Evolutionary conservation across 164 flowering plant species (phyloP).

Genomic region (Hamamelis virginiana): DNA sequence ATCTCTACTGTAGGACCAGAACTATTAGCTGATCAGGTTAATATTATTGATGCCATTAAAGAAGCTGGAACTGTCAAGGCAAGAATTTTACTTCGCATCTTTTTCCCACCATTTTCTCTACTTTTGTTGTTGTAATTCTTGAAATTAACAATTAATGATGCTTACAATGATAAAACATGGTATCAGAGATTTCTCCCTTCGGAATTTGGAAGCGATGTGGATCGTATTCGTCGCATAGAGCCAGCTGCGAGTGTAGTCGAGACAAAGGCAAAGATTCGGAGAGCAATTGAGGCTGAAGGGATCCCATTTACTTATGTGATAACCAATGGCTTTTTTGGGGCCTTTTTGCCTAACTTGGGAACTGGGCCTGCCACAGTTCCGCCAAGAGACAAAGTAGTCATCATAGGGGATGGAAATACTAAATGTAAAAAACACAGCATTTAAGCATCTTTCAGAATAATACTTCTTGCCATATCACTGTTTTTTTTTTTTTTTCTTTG

Average conservation of each 20-base stretch:
- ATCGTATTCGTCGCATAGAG: too few species aligned
- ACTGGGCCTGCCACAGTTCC: too few species aligned
- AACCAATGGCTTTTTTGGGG: conserved; percentile 10
- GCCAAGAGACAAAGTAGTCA: conserved; percentile 16
- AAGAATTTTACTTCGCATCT: not conserved
- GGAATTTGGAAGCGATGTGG: conserved; percentile 27
- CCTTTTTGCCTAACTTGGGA: conserved; percentile 11
- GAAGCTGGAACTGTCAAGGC: conserved; percentile 46
- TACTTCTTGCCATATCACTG: not conserved
- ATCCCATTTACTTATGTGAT: conserved; percentile 20
- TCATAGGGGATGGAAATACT: conserved; percentile 24
- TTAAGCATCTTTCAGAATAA: not conserved
- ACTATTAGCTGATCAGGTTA: conserved; percentile 25
- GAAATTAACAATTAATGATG: not conserved
- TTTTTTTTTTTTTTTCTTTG: not conserved
- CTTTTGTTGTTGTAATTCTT: too few species aligned
- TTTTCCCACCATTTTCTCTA: too few species aligned
- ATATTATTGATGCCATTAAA: too few species aligned
- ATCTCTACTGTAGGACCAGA: conserved; percentile 25
- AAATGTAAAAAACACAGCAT: conserved; percentile 15
- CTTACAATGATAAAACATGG: not conserved
- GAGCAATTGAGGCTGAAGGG: conserved; percentile 19
- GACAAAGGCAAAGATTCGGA: conserved; percentile 8
- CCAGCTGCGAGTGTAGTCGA: conserved; percentile 9
- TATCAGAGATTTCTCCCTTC: too few species aligned